A percentile compares a stretch with the other conserved stretches of the same genome.
Evolutionary conservation across 2,329 filamentous ascomycete species (phyloP).

Genomic region (Botryosphaeria dothidea): DNA sequence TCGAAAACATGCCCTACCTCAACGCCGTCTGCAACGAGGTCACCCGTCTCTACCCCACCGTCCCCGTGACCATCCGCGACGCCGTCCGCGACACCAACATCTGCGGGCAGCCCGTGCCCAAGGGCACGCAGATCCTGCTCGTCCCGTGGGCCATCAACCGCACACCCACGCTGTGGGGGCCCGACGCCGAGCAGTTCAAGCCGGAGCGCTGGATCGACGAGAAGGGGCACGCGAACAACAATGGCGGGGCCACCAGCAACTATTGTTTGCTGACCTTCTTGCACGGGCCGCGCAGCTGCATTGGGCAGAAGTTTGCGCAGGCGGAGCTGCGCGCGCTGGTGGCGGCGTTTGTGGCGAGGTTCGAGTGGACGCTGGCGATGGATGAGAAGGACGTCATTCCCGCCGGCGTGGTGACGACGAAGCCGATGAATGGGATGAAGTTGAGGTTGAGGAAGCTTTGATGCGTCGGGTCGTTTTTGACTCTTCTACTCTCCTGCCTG

Average conservation of each 20-base stretch:
- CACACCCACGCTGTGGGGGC: conserved; percentile 44
- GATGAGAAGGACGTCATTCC: conserved; percentile 30
- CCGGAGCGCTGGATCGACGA: conserved; percentile 50
- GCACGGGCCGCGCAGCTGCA: conserved; percentile 43
- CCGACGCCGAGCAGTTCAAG: conserved; percentile 41
- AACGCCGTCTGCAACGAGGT: conserved; percentile 49
- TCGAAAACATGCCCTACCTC: conserved; percentile 48
- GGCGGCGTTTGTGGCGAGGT: conserved; percentile 36
- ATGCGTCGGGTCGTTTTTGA: too few species aligned
- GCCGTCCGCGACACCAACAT: conserved; percentile 35
- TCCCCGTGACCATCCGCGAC: conserved; percentile 36
- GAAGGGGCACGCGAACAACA: conserved; percentile 39
- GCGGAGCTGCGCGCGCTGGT: conserved; percentile 39
- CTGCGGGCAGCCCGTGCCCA: conserved; percentile 38
- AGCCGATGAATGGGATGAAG: conserved; percentile 40
- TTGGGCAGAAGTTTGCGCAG: conserved; percentile 40
- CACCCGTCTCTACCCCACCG: conserved; percentile 40
- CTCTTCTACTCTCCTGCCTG: too few species aligned
- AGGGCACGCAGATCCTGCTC: conserved; percentile 40
- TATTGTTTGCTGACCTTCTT: conserved; percentile 46
- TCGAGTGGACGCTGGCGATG: conserved; percentile 37
- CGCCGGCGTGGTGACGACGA: conserved; percentile 40
- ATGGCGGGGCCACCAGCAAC: conserved; percentile 37
- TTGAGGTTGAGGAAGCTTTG: conserved; percentile 30
- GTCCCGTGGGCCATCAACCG: conserved; percentile 47